Base-by-base conservation (phyloP, 306 rosid genomes). In the Cicer yamashitae region DNA sequence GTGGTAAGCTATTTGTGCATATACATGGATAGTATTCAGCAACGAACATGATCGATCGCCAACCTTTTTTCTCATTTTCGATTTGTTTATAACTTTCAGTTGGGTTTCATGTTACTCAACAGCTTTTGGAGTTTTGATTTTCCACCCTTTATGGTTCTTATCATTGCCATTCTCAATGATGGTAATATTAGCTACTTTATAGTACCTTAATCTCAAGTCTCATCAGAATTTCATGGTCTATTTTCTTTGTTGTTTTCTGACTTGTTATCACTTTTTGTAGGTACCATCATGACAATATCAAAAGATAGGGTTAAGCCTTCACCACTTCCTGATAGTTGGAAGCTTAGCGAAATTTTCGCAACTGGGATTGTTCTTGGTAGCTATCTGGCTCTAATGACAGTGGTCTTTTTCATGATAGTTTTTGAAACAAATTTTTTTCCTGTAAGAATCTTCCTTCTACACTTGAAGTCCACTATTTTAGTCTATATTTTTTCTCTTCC, bases 231-330 rank as follows among this genome's bases (percentile, higher is more conserved):
- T 62, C 58, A 62, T 30, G 72, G 15, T 65, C 43, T 13, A 40
- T 64, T 62, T 61, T 38, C 6, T 65, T 46, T n/a, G 40, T 57
- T 68, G 30, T 64, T 46, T 46, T 18, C 73, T 83, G 4, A 81
- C 58, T 30, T 67, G 74, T 59, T 63, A 1, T 22, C 50, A 40
- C 74, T 47, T 50, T 76, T 65, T 38, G 17, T 47, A 86, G 92
- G 96, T 73, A 90, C 93, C 72, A 88, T 90, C 79, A 88, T 90
- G 96, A 90, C 96, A 77, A 88, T 88, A 83, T 90, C 93, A 9
- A 90, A 86, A 77, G 96, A 90, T 34, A 85, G 91, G 63, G 93
- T 90, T 47, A 90, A 88, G 76, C 96, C 93, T 37, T 90, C 96
- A 51, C 96, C 91, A 54, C 0, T 74, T 70, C 96, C 93, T 7